Base-by-base conservation (phyloP, 2,329 filamentous ascomycete genomes). In the Penicillium sp. region DNA sequence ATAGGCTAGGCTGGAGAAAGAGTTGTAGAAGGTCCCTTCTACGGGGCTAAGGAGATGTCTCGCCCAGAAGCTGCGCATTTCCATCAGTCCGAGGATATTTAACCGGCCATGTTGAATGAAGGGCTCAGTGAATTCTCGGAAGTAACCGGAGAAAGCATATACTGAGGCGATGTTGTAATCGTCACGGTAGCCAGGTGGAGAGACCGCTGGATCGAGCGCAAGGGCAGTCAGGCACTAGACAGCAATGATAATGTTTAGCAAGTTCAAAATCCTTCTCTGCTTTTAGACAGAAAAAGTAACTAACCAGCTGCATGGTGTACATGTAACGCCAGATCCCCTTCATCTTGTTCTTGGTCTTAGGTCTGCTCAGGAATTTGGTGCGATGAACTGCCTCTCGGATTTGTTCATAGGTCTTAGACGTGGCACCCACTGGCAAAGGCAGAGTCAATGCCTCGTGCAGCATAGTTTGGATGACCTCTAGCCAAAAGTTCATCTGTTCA, bases 11-110 rank as follows among this genome's bases (percentile, higher is more conserved):
- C 44, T 52, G 13, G 48, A 52, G 50, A 68, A 73, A 21, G 67
- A 63, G 3, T 59, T 41, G 45, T 64, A 48, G 47, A 68, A 75
- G 0, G 67, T 69, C 6, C 60, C 57, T 50, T 74, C 71, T 10
- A 58, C 52, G 0, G 55, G 39, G 22, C 67, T 70, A 10, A 73
- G 65, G 8, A 79, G 56, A 59, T 78, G 75, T 4, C 70, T 67
- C 35, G 75, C 71, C 75, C 75, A 79, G 56, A 78, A 78, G 56
- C 75, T 75, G 14, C 75, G 70, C 19, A 78, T 71, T 39, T 76
- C 71, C 24, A 77, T 53, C n/a, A 77, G 46, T 8, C 62, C 66
- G 26, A 61, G 21, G 5, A 76, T 60, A 43, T 76, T 61, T 3
- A 75, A 55, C 1, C 58, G 50, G 1, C 61, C 54, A 3, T 62